A percentile compares a stretch with the other conserved stretches of the same genome.
Evolutionary conservation across 805 yeast species (phyloP).

Genomic region (baker's yeast (Saccharomyces cerevisiae)): DNA sequence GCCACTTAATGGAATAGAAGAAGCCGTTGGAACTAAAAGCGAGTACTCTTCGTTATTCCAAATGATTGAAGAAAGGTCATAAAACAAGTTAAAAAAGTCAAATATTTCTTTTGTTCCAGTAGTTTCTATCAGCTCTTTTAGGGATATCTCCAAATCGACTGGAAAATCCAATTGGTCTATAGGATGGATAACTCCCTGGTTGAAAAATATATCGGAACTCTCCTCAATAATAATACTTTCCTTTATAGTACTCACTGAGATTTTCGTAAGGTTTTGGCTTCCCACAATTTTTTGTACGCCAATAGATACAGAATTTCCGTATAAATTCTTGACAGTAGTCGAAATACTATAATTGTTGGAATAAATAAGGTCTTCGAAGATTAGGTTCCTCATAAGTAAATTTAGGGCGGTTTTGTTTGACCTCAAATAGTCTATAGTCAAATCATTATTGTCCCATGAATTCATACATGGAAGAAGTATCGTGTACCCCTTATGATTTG

Average conservation of each 20-base stretch:
- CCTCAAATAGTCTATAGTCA: constrained; percentile 53
- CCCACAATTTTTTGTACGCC: constrained; percentile 1
- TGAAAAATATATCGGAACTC: constrained; percentile 62
- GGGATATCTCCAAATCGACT: constrained; percentile 40
- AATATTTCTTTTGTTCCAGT: constrained; percentile 42
- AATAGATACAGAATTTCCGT: constrained; percentile 20
- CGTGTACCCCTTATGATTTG: constrained; percentile 60
- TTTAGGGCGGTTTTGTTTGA: constrained; percentile 43
- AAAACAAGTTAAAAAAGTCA: constrained; percentile 38
- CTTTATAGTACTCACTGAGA: constrained; percentile 13
- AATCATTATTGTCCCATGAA: constrained; percentile 59
- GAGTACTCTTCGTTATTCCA: constrained; percentile 41
- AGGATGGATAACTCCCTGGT: constrained; percentile 80
- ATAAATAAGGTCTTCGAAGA: constrained; percentile 59
- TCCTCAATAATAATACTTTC: constrained; percentile 20
- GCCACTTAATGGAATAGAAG: constrained; percentile 46
- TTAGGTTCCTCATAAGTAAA: constrained; percentile 46
- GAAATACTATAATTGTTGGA: constrained; percentile 42
- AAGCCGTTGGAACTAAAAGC: constrained; percentile 61
- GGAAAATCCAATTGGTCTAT: constrained; percentile 53
- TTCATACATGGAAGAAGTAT: constrained; percentile 67
- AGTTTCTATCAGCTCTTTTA: constrained; percentile 48
- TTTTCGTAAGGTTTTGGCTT: background rate
- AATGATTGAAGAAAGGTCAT: constrained; percentile 39
- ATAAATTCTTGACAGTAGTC: constrained; percentile 26